These are phyloP conservation scores for Nyssa sinensis DNA, from an alignment of 148 eudicot species.

Conservation along the genomic window DNA sequence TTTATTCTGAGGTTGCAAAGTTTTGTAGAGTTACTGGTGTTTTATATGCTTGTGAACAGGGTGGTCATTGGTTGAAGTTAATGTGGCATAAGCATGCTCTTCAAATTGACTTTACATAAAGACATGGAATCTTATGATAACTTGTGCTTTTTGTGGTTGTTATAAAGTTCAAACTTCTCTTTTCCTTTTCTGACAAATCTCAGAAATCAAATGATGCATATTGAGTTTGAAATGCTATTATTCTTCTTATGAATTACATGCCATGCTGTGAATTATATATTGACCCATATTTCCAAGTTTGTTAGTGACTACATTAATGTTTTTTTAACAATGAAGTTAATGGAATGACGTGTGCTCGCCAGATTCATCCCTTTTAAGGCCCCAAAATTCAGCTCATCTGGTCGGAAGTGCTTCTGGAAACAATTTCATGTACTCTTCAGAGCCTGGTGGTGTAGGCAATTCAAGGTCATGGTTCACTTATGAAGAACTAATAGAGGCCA, in stretches of 20 bases:
- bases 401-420: constrained; percentile 40
- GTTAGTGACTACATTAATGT: background rate
- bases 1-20: too few species aligned
- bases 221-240: background rate
- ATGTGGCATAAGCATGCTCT: background rate
- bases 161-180: background rate
- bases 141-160: background rate
- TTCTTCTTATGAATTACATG: background rate
- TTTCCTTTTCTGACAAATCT: background rate
- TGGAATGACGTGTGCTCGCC: constrained; percentile 11
- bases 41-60: background rate
- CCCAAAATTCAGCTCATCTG: constrained; percentile 31
- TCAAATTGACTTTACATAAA: background rate
- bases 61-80: background rate
- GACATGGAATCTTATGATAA: background rate
- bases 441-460: constrained; percentile 52
- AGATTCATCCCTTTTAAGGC: constrained; percentile 48
- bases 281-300: constrained; percentile 1
- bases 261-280: background rate
- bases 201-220: background rate
- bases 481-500: constrained; percentile 68
- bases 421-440: constrained; percentile 47
- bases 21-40: too few species aligned
- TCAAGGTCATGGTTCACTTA: constrained; percentile 75
- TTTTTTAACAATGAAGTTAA: background rate